phyloP scores from a whole-genome alignment of 2,329 filamentous ascomycete genomes.

The Botrytis fabae region DNA sequence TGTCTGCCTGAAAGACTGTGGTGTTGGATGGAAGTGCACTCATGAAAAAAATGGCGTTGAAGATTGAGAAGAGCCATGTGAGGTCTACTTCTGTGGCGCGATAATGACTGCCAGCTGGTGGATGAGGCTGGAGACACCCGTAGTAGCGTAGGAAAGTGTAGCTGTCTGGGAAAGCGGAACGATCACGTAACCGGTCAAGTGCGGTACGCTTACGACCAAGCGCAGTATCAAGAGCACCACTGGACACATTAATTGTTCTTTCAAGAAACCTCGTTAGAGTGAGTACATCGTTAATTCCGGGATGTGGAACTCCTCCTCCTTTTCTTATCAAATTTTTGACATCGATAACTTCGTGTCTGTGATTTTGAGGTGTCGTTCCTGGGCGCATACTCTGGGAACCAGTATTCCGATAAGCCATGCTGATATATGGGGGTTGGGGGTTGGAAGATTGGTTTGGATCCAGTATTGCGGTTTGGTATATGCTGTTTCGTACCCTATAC shows the following conservation, averaged over 20 bases:
- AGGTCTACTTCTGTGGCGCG: not conserved
- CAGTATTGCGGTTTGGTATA: not conserved
- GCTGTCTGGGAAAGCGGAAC: not conserved
- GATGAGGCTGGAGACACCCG: not conserved
- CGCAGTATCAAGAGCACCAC: not conserved
- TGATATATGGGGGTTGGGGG: not conserved
- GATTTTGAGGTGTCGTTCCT: no score
- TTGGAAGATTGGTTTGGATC: not conserved
- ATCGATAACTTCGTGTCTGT: not conserved
- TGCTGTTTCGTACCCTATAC: not conserved
- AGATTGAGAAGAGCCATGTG: not conserved
- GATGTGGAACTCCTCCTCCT: not conserved
- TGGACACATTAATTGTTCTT: not conserved
- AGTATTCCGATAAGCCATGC: not conserved
- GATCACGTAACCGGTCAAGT: not conserved
- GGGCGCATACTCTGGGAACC: not conserved
- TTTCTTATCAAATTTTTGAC: not conserved
- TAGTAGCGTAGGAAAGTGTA: fast-evolving
- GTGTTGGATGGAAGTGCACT: not conserved
- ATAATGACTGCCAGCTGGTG: not conserved
- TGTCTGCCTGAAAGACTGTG: fast-evolving
- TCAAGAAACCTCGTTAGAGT: not conserved
- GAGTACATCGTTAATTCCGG: not conserved
- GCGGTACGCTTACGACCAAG: not conserved
- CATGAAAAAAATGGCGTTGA: not conserved